Base-by-base conservation (phyloP, 768 basidiomycete genomes). In the Tulasnella sp. region DNA sequence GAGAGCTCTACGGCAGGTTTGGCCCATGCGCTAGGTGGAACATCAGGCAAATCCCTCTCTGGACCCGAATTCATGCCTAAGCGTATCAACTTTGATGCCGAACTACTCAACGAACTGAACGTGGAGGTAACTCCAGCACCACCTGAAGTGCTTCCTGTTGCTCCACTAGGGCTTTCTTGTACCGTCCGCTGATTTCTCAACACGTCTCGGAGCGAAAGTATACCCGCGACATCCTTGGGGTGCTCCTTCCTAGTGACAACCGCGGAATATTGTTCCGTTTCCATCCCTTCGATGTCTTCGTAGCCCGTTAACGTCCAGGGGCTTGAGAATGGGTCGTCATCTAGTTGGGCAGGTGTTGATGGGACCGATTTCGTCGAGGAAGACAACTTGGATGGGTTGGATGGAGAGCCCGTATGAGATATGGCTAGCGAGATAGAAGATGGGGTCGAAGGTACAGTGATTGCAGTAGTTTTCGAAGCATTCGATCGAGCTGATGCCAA, bases 201-300 rank as follows among this genome's bases (percentile, higher is more conserved):
- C 7, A 81, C 80, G 28, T 80, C 79, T 1, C 78, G 68, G 10
- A 85, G 65, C 0, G 75, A 73, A 5, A 81, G 63, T 0, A 82
- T 58, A 1, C 74, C 72, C 0, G 78, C 69, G 0, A 72, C 68
- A 55, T 83, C 82, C 15, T 74, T 70, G 0, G 77, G 72, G 56
- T 79, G 73, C 52, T 80, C 78, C 59, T 77, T 82, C 9, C 81
- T 66, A 25, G 70, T 72, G 52, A 82, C 74, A 10, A 76, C 69
- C 0, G 78, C 72, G 1, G 78, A 76, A 56, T 70, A 79, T 5
- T 69, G 58, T 58, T 84, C 83, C 0, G 41, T 40, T 4, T 53
- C 48, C 40, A 48, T 24, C 19, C 40, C 31, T 33, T 41, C 46
- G 22, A 33, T 34, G 22, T 41, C 53, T 12, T 50, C 45, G 15